phyloP scores from a whole-genome alignment of 2,329 filamentous ascomycete species.

The Colletotrichum sp. region DNA sequence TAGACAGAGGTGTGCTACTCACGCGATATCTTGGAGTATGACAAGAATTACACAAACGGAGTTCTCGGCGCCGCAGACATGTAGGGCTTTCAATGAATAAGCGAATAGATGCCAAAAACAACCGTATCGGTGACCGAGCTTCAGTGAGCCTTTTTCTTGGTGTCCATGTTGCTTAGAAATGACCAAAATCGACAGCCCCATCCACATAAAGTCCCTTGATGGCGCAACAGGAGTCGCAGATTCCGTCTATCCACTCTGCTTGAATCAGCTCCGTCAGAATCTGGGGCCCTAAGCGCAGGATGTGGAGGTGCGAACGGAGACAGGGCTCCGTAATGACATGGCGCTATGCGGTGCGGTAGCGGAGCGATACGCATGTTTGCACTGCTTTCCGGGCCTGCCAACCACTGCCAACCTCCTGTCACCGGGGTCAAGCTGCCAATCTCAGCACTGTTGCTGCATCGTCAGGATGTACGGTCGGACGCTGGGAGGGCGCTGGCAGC shows the following conservation, averaged over 20 bases:
- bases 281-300: neutral
- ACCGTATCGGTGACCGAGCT: neutral
- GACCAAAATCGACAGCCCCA: neutral
- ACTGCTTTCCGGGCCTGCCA: neutral
- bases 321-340: conserved; percentile 5
- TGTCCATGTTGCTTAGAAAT: conserved; percentile 1
- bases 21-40: neutral
- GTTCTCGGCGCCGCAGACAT: neutral
- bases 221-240: conserved; percentile 2
- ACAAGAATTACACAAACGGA: neutral
- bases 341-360: neutral
- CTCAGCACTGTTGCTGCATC: neutral
- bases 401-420: neutral
- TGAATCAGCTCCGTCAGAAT: conserved; percentile 3
- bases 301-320: conserved; percentile 7
- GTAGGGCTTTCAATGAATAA: neutral
- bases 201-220: neutral
- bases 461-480: conserved; percentile 5
- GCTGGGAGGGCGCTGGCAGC: neutral
- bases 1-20: conserved; percentile 7
- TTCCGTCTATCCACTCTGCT: neutral
- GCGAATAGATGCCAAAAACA: neutral
- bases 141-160: neutral
- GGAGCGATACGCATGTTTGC: neutral
- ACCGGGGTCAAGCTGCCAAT: neutral